These are phyloP conservation scores for Salvia miltiorrhiza DNA, from an alignment of 257 asterid species.

Conservation along the genomic window DNA sequence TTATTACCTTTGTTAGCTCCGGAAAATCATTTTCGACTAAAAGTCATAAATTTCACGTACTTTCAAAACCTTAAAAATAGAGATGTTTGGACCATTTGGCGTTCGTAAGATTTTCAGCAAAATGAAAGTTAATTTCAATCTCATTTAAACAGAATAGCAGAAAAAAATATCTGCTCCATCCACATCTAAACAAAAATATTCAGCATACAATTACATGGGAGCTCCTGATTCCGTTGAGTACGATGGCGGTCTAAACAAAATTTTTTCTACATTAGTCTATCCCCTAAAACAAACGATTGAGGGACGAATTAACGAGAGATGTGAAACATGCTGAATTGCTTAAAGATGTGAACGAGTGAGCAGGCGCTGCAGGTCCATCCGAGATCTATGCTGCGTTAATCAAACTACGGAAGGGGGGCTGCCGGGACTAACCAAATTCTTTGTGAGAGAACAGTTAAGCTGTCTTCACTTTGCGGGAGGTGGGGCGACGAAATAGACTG, in stretches of 20 bases:
- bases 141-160: not conserved
- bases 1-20: not conserved
- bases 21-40: not conserved
- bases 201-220: not conserved
- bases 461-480: slow-evolving; percentile 78
- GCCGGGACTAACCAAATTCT: not conserved
- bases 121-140: not conserved
- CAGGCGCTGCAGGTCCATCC: slow-evolving; percentile 17
- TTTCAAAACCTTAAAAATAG: not conserved
- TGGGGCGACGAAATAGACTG: slow-evolving; percentile 86
- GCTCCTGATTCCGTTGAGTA: slow-evolving; percentile 6
- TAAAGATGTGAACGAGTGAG: not conserved
- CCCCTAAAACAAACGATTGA: slow-evolving; percentile 8
- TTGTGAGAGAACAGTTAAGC: slow-evolving; percentile 29
- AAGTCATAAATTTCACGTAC: not conserved
- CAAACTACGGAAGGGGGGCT: slow-evolving; percentile 29
- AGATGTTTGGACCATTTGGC: not conserved
- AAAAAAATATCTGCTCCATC: not conserved
- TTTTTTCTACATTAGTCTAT: slow-evolving; percentile 16
- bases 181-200: not conserved
- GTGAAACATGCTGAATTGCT: slow-evolving; percentile 16
- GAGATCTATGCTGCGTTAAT: slow-evolving; percentile 19
- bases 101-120: not conserved
- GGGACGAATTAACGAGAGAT: not conserved
- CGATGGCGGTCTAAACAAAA: slow-evolving; percentile 17